phyloP scores from a whole-genome alignment of 805 yeast genomes.

The Metschnikowia reukaufii region DNA sequence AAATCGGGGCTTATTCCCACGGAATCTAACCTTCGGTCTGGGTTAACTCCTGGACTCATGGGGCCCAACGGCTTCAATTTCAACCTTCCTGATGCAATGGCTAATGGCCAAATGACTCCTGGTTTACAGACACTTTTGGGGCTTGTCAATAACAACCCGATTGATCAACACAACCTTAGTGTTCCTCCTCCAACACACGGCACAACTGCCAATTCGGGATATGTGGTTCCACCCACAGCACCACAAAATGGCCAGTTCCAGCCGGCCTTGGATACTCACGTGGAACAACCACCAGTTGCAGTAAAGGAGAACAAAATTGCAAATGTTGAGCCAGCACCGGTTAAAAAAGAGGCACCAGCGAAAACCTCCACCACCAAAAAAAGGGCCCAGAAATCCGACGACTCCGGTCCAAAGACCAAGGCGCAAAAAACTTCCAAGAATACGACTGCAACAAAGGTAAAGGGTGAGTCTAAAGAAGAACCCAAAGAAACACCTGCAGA shows the following conservation, averaged over 20 bases:
- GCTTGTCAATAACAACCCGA: slow-evolving; percentile 18
- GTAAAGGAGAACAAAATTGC: slow-evolving; percentile 1
- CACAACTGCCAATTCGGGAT: background rate
- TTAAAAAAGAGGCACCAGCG: slow-evolving; percentile 2
- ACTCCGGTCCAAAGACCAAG: slow-evolving; percentile 7
- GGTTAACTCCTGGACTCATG: slow-evolving; percentile 60
- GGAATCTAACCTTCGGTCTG: slow-evolving; percentile 70
- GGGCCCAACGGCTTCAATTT: slow-evolving; percentile 32
- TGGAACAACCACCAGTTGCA: background rate
- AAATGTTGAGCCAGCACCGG: background rate
- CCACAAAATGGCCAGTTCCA: slow-evolving; percentile 7
- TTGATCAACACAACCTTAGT: slow-evolving; percentile 1
- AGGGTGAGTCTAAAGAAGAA: slow-evolving; percentile 12
- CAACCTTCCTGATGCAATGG: slow-evolving; percentile 40
- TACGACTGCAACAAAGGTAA: slow-evolving; percentile 7
- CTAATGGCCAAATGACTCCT: slow-evolving; percentile 50
- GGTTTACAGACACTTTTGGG: slow-evolving; percentile 44
- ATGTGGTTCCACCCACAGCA: background rate
- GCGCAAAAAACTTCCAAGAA: slow-evolving; percentile 14
- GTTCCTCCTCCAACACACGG: slow-evolving; percentile 1
- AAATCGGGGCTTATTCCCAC: slow-evolving; percentile 73
- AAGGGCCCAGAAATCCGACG: slow-evolving; percentile 2
- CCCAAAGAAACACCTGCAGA: slow-evolving; percentile 6
- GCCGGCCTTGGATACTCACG: background rate
- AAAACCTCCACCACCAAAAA: slow-evolving; percentile 8